phyloP scores from a whole-genome alignment of 192 early-diverging fungal species.

The Gonapodya prolifera region DNA sequence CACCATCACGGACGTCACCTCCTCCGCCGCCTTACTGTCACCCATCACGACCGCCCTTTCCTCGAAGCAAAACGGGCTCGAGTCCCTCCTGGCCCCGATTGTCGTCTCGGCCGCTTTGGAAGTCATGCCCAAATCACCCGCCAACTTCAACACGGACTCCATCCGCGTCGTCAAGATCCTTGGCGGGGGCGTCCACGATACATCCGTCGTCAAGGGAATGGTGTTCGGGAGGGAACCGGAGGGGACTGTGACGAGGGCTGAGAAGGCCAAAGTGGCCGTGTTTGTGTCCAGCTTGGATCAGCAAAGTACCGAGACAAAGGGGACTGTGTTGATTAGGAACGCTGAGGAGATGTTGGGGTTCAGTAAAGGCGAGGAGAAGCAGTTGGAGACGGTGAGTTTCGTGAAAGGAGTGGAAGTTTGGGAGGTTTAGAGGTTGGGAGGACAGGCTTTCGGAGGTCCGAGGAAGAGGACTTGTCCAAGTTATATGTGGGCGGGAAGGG shows the following conservation, averaged over 20 bases:
- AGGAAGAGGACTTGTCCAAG: too few relatives aligned
- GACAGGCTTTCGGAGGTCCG: too few relatives aligned
- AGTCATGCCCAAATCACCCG: conserved; percentile 80
- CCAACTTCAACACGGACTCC: conserved; percentile 88
- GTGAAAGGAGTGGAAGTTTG: too few relatives aligned
- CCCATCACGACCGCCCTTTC: conserved; percentile 68
- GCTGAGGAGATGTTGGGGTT: conserved; percentile 94
- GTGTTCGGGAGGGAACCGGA: conserved; percentile 90
- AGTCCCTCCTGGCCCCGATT: conserved; percentile 66
- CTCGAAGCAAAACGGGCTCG: conserved; percentile 93
- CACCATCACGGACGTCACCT: conserved; percentile 34
- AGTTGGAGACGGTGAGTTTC: conserved; percentile 63
- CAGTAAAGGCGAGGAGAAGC: conserved; percentile 86
- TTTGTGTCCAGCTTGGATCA: conserved; percentile 90
- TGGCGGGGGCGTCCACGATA: conserved; percentile 80
- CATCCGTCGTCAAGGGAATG: conserved; percentile 87
- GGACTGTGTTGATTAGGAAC: conserved; percentile 93
- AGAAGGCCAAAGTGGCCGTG: conserved; percentile 83
- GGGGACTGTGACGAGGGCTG: conserved; percentile 51
- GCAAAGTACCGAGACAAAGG: conserved; percentile 94
- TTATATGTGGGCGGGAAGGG: too few relatives aligned
- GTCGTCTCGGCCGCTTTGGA: conserved; percentile 73
- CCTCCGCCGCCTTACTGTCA: conserved; percentile 52
- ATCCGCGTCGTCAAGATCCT: conserved; percentile 95
- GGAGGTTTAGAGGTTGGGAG: too few relatives aligned